Percentiles rank a stretch among this genome's conserved stretches.
Evolutionary conservation across 2,329 filamentous ascomycete genomes (phyloP).

Genomic region (Sporothrix schenckii): DNA sequence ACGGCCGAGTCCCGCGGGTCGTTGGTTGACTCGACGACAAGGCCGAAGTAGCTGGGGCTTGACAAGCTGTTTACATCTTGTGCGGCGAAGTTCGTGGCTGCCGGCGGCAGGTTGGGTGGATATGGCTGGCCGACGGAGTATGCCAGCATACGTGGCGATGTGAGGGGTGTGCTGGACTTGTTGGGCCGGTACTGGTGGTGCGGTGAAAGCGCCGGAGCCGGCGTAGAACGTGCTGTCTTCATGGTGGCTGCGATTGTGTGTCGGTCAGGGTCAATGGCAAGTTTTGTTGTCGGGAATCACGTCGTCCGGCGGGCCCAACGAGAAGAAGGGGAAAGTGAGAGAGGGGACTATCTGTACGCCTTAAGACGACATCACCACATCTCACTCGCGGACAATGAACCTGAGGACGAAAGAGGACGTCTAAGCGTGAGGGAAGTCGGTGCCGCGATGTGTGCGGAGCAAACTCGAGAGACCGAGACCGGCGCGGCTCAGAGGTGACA

Average conservation of each 20-base stretch:
- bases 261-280: not conserved
- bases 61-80: constrained; percentile 51
- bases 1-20: constrained; percentile 66
- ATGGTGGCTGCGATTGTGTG: constrained; percentile 44
- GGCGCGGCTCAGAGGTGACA: not conserved
- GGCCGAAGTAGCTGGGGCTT: constrained; percentile 87
- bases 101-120: constrained; percentile 57
- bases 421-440: not conserved
- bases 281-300: not conserved
- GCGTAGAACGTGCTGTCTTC: constrained; percentile 50
- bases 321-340: not conserved
- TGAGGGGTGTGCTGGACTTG: constrained; percentile 55
- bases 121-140: constrained; percentile 60
- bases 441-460: not conserved
- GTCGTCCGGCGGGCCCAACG: not conserved
- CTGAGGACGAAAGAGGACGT: not conserved
- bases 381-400: not conserved
- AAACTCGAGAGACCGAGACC: not conserved
- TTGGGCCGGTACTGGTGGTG: constrained; percentile 45
- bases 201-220: constrained; percentile 44
- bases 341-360: not conserved
- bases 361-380: constrained; percentile 14
- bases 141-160: constrained; percentile 54
- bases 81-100: constrained; percentile 46
- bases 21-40: constrained; percentile 63